phyloP scores from a whole-genome alignment of 257 asterid genomes.

The Penstemon davidsonii region DNA sequence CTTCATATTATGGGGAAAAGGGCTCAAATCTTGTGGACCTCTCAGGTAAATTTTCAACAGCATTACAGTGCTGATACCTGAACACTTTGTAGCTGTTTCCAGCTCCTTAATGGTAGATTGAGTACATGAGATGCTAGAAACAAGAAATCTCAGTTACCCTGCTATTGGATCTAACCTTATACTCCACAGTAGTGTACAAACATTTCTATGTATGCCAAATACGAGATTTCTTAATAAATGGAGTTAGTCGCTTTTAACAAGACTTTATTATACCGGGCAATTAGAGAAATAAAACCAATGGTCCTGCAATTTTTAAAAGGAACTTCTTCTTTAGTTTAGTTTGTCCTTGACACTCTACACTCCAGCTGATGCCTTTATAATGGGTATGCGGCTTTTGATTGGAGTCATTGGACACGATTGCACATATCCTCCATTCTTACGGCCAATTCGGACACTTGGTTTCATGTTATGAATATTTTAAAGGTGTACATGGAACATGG shows the following conservation, averaged over 20 bases:
- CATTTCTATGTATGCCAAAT: not conserved
- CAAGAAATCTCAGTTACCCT: slow-evolving; percentile 16
- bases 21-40: slow-evolving; percentile 93
- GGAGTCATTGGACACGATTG: not conserved
- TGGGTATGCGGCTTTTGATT: slow-evolving; percentile 14
- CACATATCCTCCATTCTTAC: not conserved
- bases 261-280: not conserved
- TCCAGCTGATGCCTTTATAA: not conserved
- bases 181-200: not conserved
- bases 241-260: not conserved
- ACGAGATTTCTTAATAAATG: not conserved
- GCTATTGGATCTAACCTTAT: slow-evolving; percentile 5
- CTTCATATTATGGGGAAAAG: slow-evolving; percentile 96
- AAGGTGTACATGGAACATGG: no score
- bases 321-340: not conserved
- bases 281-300: not conserved
- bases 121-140: slow-evolving; percentile 16
- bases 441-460: not conserved
- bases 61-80: slow-evolving; percentile 22
- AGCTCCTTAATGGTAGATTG: slow-evolving; percentile 12
- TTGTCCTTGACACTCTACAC: slow-evolving; percentile 2
- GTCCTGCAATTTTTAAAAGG: slow-evolving; percentile 6
- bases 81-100: slow-evolving; percentile 16
- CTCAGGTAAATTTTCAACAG: slow-evolving; percentile 61
- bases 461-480: not conserved